Base-by-base conservation (phyloP, 2,329 filamentous ascomycete species). In the Cercospora zeina region DNA sequence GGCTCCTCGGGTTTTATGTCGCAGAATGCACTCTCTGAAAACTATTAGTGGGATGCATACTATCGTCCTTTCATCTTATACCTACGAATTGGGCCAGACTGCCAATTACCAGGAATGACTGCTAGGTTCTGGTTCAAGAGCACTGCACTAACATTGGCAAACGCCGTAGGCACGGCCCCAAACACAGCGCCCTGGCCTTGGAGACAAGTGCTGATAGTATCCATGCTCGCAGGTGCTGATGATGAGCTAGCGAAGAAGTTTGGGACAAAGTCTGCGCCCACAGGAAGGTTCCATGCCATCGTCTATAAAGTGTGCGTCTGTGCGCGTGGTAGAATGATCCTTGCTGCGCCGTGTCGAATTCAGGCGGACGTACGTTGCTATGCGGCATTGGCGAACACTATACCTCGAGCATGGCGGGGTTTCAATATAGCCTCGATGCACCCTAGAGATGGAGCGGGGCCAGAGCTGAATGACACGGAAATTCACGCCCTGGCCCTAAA, bases 81-180 rank as follows among this genome's bases (percentile, higher is more conserved):
- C 61, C 14, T 56, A 69, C 68, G 53, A 10, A 63, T 37, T n/a
- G 61, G 62, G 10, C 56, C 60, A 30, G 58, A 62, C 10, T 61
- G 16, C 66, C 68, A 69, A 9, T 59, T 34, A 13, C 60, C 66
- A 21, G 67, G 65, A 16, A 68, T 65, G 9, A 68, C 67, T 16
- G 68, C 66, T 13, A 69, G 42, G n/a, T 69, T 65, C 8, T 64
- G 51, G 13, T 61, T 64, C 19, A 69, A 37, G 5, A 64, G 56
- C 2, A 68, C 66, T 9, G 64, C 66, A 53, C 54, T 63, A 33
- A 66, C 31, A 36, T 59, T 60, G 11, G 62, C 37, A 51, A 64
- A 65, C 4, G 49, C 58, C 31, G 61, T 49, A 21, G 67, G 67
- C n/a, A 69, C 24, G 7, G 64, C 21, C 30, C 58, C 55, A 5